These are phyloP conservation scores for Nicotiana rustica DNA, from an alignment of 305 asterid genomes.

Conservation along the genomic window DNA sequence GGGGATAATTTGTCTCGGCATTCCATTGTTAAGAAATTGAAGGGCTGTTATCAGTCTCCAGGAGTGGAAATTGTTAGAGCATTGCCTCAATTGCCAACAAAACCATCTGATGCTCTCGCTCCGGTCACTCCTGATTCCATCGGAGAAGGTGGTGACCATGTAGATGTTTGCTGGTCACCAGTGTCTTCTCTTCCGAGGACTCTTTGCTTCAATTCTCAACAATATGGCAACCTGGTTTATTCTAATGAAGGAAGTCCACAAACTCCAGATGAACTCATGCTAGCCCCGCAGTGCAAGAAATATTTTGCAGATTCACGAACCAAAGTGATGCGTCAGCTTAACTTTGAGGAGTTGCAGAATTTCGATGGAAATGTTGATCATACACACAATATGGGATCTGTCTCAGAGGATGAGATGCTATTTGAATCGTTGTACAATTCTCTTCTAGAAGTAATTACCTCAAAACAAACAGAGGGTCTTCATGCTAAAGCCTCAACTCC, in stretches of 20 bases:
- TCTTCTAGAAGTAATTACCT: slow-evolving; percentile 51
- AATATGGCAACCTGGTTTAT: not conserved
- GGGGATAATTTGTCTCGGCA: slow-evolving; percentile 8
- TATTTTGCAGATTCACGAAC: slow-evolving; percentile 22
- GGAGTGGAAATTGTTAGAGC: not conserved
- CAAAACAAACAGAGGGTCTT: slow-evolving; percentile 43
- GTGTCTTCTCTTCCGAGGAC: slow-evolving; percentile 33
- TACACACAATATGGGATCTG: not conserved
- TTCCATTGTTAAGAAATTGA: slow-evolving; percentile 26
- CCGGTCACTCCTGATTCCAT: slow-evolving; percentile 51
- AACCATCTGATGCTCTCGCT: slow-evolving; percentile 32
- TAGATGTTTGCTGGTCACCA: slow-evolving; percentile 35
- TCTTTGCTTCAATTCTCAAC: slow-evolving; percentile 33
- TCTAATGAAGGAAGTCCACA: slow-evolving; percentile 30
- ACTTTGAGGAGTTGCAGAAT: slow-evolving; percentile 9
- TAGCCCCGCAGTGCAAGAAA: slow-evolving; percentile 29
- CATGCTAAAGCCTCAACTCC: slow-evolving; percentile 25
- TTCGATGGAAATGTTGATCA: not conserved
- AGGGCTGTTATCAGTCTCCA: slow-evolving; percentile 3
- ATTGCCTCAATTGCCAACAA: slow-evolving; percentile 2
- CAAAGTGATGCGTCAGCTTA: slow-evolving; percentile 24
- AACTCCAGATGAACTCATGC: slow-evolving; percentile 43
- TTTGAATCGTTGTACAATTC: slow-evolving; percentile 44
- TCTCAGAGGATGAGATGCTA: slow-evolving; percentile 46
- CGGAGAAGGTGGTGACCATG: slow-evolving; percentile 41